Percentiles rank a stretch among this genome's conserved stretches.
Conservation (phyloP, 1,284 basidiomycete genomes). For the Exobasidium cylindrosporum region DNA sequence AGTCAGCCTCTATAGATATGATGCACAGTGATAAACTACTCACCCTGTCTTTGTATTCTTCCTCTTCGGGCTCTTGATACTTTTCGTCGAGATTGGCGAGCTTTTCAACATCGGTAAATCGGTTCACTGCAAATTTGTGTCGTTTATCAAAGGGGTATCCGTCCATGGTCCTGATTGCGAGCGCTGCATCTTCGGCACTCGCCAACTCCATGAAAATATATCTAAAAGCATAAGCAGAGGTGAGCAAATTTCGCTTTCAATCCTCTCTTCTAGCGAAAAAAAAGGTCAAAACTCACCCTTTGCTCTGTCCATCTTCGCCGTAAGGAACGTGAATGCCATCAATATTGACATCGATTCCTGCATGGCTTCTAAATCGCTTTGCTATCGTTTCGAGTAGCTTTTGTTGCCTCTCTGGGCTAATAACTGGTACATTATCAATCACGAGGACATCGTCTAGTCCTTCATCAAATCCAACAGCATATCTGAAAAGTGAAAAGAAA, state of each 20-base stretch:
- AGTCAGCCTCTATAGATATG: too few relatives aligned
- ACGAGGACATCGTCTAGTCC: constrained; percentile 57
- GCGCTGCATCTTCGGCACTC: constrained; percentile 73
- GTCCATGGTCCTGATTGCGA: constrained; percentile 77
- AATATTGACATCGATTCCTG: constrained; percentile 51
- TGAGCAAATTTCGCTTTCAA: neutral
- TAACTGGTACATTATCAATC: constrained; percentile 57
- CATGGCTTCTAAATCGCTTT: constrained; percentile 56
- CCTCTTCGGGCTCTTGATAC: constrained; percentile 74
- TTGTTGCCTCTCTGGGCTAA: constrained; percentile 54
- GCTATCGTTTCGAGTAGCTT: constrained; percentile 56
- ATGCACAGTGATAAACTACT: neutral
- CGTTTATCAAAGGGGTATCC: constrained; percentile 86
- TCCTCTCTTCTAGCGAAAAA: too few relatives aligned
- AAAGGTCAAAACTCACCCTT: constrained; percentile 48
- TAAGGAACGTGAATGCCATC: constrained; percentile 57
- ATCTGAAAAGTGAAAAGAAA: constrained; percentile 22
- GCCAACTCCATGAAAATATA: constrained; percentile 88
- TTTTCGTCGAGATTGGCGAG: constrained; percentile 77
- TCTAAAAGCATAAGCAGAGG: constrained; percentile 58
- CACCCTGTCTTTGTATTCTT: constrained; percentile 65
- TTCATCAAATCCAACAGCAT: constrained; percentile 53
- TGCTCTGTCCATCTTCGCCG: constrained; percentile 53
- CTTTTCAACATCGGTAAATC: constrained; percentile 87
- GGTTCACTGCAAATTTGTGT: constrained; percentile 85